Conservation (phyloP, 495 filamentous ascomycete genomes). For the Cercophora scortea region DNA sequence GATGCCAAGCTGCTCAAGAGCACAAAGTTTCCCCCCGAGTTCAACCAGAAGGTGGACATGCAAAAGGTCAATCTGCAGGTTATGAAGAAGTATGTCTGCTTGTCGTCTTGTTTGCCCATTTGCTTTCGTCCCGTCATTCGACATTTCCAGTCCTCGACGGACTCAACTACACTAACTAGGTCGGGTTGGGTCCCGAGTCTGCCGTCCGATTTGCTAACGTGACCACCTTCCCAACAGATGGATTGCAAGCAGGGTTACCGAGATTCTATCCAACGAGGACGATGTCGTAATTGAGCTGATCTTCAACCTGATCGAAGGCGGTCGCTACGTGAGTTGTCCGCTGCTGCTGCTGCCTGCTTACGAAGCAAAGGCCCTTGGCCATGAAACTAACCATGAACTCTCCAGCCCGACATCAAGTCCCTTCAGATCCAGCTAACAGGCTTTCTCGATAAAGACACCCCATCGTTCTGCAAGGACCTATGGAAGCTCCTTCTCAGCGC, state of each 20-base stretch:
- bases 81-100: constrained; percentile 75
- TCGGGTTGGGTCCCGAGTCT: no score
- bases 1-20: constrained; percentile 80
- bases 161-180: no score
- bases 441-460: constrained; percentile 89
- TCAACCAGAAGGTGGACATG: constrained; percentile 94
- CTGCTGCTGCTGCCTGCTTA: no score
- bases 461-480: constrained; percentile 85
- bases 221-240: constrained; percentile 48
- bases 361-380: no score
- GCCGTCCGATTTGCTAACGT: neutral
- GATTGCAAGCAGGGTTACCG: constrained; percentile 80
- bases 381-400: neutral
- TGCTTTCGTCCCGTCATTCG: no score
- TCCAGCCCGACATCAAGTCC: constrained; percentile 86
- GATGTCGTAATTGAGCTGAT: constrained; percentile 91
- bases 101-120: no score
- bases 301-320: constrained; percentile 78
- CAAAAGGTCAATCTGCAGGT: constrained; percentile 93
- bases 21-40: constrained; percentile 92
- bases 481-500: constrained; percentile 89
- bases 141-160: no score
- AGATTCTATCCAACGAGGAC: constrained; percentile 83
- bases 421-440: constrained; percentile 91
- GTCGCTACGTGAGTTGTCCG: constrained; percentile 65